Base-by-base conservation (phyloP, 768 basidiomycete genomes). In the Lactifluus hygrophoroides region DNA sequence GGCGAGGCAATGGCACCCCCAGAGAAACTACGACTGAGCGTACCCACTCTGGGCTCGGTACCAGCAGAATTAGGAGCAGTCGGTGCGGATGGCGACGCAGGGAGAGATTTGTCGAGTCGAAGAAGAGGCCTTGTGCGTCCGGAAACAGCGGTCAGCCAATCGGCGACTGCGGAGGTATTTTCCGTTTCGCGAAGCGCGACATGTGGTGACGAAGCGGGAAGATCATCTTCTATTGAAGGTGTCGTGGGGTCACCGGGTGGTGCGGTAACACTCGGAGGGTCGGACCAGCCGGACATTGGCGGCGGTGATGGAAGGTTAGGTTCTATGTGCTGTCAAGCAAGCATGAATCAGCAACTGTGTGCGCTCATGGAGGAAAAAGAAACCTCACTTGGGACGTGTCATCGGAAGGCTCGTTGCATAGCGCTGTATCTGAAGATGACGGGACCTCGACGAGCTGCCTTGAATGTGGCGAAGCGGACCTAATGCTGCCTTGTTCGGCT, bases 401-500 rank as follows among this genome's bases (percentile, higher is more conserved):
- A 13, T 55, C 51, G 13, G 47, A 51, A 30, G 60, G 38, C 5
- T 58, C 58, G 30, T 50, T 35, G 32, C 54, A 43, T 44, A 21
- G 38, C 11, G 34, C 46, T 28, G 32, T 50, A 28, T 25, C 47
- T 19, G 54, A 17, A 19, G 61, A 56, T 16, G 49, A 42, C 3
- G 52, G 60, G 11, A 54, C 46, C 27, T 51, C 60, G 42, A 43
- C 21, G 13, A 46, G 4, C 10, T 66, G 67, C 32, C 64, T 60
- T 27, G 67, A 65, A 43, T 62, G 69, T 25, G 71, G 63, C 32
- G 73, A 73, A 14, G 76, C 74, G 50, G 69, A 70, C 38, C 70
- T 70, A 67, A 76, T 74, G 5, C 74, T 70, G 61, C 73, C 71
- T 65, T 16, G 35, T 7, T 79, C 78, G 38, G 77, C 78, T 27